Base-by-base conservation (phyloP, 768 basidiomycete species). In the Rhizopogon roseolus region DNA sequence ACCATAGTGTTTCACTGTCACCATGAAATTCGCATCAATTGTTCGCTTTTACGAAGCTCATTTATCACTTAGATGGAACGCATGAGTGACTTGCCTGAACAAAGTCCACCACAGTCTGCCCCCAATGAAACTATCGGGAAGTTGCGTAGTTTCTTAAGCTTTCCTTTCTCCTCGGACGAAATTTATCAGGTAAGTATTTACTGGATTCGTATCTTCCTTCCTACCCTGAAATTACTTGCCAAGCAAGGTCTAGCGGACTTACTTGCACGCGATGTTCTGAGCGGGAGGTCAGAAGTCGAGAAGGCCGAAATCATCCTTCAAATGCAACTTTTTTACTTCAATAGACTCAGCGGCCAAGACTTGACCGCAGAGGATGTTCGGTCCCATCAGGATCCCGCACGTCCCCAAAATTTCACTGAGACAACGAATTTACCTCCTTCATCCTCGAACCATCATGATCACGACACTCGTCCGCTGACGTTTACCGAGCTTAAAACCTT, bases 301-400 rank as follows among this genome's bases (percentile, higher is more conserved):
- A 68, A 61, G 52, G 76, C 78, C 13, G 77, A 81, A 25, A 68
- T 81, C 29, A 54, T 84, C 34, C 74, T 79, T 9, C 76, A 76
- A 38, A 80, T 81, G 1, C 74, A 80, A 16, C 75, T 89, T 0
- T 90, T 86, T 64, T 90, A 88, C 69, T 90, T 88, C 67, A 90
- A 88, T 68, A 72, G 71, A 83, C 64, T 64, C 29, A 64, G 64
- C 11, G 68, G 67, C 7, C 54, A 61, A 8, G 45, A 60, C 29
- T 40, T 75, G 49, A 61, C 56, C 16, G 56, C 67, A 27, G 70
- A 70, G 17, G 69, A 71, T 29, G 55, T 63, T 49, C 58, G 54
- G 41, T 49, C 43, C 52, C 19, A 53, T 53, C 39, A 44, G 37
- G 22, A 19, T 32, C 53, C 59, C 55, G 54, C 55, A 56, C 55